Conservation (phyloP, 164 flowering plant species). For the Chloranthus sessilifolius region DNA sequence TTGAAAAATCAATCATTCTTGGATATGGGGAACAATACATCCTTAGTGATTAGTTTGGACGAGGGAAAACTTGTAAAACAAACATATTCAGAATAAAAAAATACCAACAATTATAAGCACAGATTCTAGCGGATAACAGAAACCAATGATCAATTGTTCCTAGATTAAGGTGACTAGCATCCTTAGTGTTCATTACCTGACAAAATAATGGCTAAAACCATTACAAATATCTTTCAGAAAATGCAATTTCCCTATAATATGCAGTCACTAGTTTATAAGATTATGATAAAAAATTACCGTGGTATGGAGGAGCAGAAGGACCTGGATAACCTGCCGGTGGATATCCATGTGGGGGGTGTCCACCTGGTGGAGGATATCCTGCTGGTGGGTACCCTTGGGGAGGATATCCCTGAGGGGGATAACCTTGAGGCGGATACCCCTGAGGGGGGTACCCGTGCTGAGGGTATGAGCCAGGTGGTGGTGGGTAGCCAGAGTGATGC, state of each 20-base stretch:
- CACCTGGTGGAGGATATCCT: slow-evolving; percentile 24
- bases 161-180: too few relatives aligned
- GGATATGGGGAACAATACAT: too few relatives aligned
- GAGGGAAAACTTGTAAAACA: too few relatives aligned
- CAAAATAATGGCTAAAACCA: background rate
- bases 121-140: too few relatives aligned
- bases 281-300: background rate
- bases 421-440: slow-evolving; percentile 27
- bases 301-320: slow-evolving; percentile 23
- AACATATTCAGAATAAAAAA: too few relatives aligned
- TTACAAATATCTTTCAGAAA: background rate
- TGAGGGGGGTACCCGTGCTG: slow-evolving; percentile 35
- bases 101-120: too few relatives aligned
- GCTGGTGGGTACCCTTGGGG: slow-evolving; percentile 33
- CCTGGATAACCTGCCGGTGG: slow-evolving; percentile 44
- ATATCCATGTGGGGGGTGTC: slow-evolving; percentile 28
- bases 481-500: slow-evolving; percentile 18
- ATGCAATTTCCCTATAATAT: background rate
- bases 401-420: slow-evolving; percentile 34
- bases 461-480: slow-evolving; percentile 29
- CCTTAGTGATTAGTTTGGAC: too few relatives aligned
- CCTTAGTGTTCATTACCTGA: background rate
- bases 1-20: too few relatives aligned
- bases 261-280: background rate
- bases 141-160: too few relatives aligned